phyloP scores from a whole-genome alignment of 2,329 filamentous ascomycete genomes.

The Claviceps arundinis region DNA sequence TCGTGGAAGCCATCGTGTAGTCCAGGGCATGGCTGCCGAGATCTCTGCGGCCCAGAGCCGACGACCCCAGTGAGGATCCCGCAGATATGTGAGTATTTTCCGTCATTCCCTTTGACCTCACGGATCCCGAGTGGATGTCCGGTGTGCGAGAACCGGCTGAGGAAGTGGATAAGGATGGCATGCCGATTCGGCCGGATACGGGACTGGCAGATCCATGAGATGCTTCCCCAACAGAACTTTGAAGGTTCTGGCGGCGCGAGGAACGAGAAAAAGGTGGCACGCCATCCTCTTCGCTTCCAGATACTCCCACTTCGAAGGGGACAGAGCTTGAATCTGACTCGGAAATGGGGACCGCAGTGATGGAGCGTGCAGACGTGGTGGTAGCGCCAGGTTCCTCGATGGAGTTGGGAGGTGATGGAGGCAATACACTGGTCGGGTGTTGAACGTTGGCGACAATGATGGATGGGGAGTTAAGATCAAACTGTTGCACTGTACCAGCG shows the following conservation, averaged over 20 bases:
- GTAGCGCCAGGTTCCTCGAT: conserved; percentile 56
- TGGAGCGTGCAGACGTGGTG: conserved; percentile 33
- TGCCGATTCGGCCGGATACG: conserved; percentile 45
- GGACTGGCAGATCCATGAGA: conserved; percentile 53
- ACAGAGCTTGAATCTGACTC: conserved; percentile 43
- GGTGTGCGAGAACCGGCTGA: conserved; percentile 41
- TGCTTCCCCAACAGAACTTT: conserved; percentile 44
- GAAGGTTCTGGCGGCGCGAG: conserved; percentile 52
- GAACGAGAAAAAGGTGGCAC: conserved; percentile 65
- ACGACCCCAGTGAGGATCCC: conserved; percentile 35
- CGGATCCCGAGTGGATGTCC: conserved; percentile 35
- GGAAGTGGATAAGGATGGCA: conserved; percentile 45
- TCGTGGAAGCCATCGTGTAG: conserved; percentile 24
- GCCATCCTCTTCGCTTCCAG: conserved; percentile 65
- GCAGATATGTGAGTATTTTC: conserved; percentile 58
- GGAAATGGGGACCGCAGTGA: conserved; percentile 34
- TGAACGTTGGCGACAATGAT: conserved; percentile 77
- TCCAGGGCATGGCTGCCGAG: conserved; percentile 42
- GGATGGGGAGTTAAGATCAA: conserved; percentile 74
- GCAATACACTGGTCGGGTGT: conserved; percentile 64
- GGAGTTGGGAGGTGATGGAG: conserved; percentile 71
- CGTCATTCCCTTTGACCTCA: conserved; percentile 40
- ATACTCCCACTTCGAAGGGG: conserved; percentile 44
- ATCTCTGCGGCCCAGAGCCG: conserved; percentile 20
- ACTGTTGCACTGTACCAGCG: conserved; percentile 86